Percentiles rank a stretch among this genome's conserved stretches.
These are phyloP conservation scores for Pugionium cornutum DNA, from an alignment of 345 rosid species.

Conservation along the genomic window DNA sequence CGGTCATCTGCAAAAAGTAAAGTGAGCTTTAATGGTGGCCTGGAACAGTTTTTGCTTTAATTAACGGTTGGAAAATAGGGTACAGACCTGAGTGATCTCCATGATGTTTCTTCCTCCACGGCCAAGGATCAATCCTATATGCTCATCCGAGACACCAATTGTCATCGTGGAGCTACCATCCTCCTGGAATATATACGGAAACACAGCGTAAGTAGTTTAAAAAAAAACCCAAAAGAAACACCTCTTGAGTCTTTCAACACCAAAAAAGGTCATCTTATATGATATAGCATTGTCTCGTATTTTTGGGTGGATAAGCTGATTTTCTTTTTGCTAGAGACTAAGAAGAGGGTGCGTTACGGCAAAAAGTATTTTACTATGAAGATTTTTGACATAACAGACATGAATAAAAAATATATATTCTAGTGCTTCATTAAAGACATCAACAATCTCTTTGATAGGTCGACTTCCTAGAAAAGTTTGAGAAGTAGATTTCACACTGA, in stretches of 20 bases:
- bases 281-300: slow-evolving; percentile 1
- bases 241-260: slow-evolving; percentile 2
- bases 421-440: background rate
- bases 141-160: slow-evolving; percentile 88
- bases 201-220: slow-evolving; percentile 6
- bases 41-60: background rate
- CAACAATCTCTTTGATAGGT: slow-evolving; percentile 2
- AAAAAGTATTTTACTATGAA: background rate
- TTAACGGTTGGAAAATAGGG: background rate
- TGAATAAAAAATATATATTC: too few relatives aligned
- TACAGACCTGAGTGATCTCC: slow-evolving; percentile 89
- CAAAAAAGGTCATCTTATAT: background rate
- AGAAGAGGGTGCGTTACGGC: background rate
- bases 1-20: slow-evolving; percentile 63
- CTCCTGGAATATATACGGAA: slow-evolving; percentile 57
- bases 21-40: background rate
- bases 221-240: background rate
- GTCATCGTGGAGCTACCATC: slow-evolving; percentile 69
- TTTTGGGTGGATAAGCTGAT: slow-evolving; percentile 1
- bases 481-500: slow-evolving; percentile 9
- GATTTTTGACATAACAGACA: background rate
- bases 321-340: background rate
- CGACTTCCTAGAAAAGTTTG: background rate
- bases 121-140: slow-evolving; percentile 94
- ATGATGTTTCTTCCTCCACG: slow-evolving; percentile 95